Evolutionary conservation across 2,329 filamentous ascomycete species (phyloP), one percentile per base, ranked within the genome.

Genomic region (Purpureocillium takamizusanense): DNA sequence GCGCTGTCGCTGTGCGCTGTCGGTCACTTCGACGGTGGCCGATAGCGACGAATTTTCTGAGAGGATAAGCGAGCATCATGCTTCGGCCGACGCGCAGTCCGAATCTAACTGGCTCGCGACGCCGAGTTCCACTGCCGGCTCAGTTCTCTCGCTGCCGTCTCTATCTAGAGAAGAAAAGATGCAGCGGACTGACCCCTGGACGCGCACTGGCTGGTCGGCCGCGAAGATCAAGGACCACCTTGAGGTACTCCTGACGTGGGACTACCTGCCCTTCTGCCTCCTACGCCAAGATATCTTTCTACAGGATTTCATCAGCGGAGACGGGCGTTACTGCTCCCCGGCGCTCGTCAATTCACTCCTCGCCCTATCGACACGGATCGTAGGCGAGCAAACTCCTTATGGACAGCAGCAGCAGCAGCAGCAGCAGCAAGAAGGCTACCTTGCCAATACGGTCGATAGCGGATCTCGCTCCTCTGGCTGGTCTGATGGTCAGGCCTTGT

Each of bases 231-330:
- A 35, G 8, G 38, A 43, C 16, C 18, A 41, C 9, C 33, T 45
- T n/a, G 38, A 46, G 12, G 23, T 35, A 1, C 27, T 45, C 7
- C 14, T 37, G 3, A 37, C 35, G 3, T 45, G 42, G 40, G 45
- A 46, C 21, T 40, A 39, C 17, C 18, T 43, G 4, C 31, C 40
- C n/a, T 43, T 41, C 28, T 35, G 40, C 31, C 31, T 7, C 31
- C 58, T 62, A 23, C 54, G 52, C 15, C 60, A n/a, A 33, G 35
- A 30, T 37, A 29, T n/a, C 28, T 42, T 42, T 14, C 33, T 42
- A 7, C 18, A 13, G n/a, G n/a, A n/a, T n/a, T n/a, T 4, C 36
- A 39, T 30, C 36, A 39, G 15, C 16, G 39, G 8, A 15, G n/a
- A 7, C 41, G 42, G 13, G 28, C 28, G 12, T 23, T 46, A 40